phyloP scores from a whole-genome alignment of 148 eudicot genomes.

The Chenopodium quinoa region DNA sequence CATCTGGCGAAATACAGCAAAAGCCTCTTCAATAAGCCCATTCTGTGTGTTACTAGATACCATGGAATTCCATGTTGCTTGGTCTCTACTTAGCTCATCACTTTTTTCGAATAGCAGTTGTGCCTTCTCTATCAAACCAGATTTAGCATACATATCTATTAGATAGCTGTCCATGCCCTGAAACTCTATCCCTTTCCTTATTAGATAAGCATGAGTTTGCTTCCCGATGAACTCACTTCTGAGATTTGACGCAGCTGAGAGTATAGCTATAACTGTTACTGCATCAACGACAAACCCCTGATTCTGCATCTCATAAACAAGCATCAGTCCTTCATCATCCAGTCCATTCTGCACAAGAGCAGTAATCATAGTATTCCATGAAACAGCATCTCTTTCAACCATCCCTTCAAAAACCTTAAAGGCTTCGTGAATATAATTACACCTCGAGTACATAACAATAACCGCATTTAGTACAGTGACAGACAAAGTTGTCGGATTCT shows the following conservation, averaged over 20 bases:
- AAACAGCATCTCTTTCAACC: slow-evolving; percentile 73
- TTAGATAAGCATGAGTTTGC: slow-evolving; percentile 77
- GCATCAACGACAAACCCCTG: slow-evolving; percentile 63
- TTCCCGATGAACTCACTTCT: slow-evolving; percentile 62
- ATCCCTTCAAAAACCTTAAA: slow-evolving; percentile 65
- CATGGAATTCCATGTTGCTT: slow-evolving; percentile 88
- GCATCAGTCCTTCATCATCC: slow-evolving; percentile 80
- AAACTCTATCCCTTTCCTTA: slow-evolving; percentile 60
- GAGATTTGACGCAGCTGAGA: slow-evolving; percentile 87
- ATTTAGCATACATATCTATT: slow-evolving; percentile 87
- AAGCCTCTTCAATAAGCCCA: slow-evolving; percentile 56
- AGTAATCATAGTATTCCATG: slow-evolving; percentile 87
- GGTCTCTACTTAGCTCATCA: slow-evolving; percentile 48
- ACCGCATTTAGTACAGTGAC: slow-evolving; percentile 61
- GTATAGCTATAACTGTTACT: slow-evolving; percentile 64
- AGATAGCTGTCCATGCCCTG: slow-evolving; percentile 80
- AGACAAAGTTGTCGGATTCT: slow-evolving; percentile 33
- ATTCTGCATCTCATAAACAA: slow-evolving; percentile 81
- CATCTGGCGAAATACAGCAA: slow-evolving; percentile 61
- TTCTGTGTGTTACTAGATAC: slow-evolving; percentile 67
- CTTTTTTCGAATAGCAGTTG: slow-evolving; percentile 44
- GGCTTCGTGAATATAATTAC: slow-evolving; percentile 53
- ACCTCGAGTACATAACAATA: slow-evolving; percentile 79
- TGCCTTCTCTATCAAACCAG: slow-evolving; percentile 51
- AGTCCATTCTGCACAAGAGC: slow-evolving; percentile 75